phyloP scores from a whole-genome alignment of 805 yeast genomes.

The Nakazawaea peltata region DNA sequence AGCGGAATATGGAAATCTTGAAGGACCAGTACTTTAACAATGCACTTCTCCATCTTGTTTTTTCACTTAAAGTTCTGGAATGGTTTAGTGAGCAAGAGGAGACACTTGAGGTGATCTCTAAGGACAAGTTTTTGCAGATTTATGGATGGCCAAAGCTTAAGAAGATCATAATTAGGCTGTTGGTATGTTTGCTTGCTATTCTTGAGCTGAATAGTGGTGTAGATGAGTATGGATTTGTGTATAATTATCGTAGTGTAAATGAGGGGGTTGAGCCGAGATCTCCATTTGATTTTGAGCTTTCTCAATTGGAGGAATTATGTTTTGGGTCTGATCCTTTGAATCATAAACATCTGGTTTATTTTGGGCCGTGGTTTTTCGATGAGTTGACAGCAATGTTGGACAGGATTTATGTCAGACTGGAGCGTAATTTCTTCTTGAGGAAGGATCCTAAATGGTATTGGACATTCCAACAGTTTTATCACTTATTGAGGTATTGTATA shows the following conservation, averaged over 20 bases:
- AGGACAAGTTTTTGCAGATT: conserved; percentile 4
- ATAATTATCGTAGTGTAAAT: neutral
- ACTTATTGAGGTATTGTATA: conserved; percentile 2
- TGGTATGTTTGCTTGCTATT: neutral
- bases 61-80: conserved; percentile 4
- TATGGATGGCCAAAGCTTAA: conserved; percentile 1
- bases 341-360: neutral
- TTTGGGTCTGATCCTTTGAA: neutral
- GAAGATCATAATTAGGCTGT: conserved; percentile 3
- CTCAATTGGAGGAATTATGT: conserved; percentile 5
- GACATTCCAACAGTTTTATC: conserved; percentile 3
- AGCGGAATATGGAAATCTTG: neutral
- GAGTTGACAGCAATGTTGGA: neutral
- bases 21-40: conserved; percentile 1
- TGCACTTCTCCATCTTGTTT: conserved; percentile 1
- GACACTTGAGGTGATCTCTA: neutral
- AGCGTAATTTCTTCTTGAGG: neutral
- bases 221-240: conserved; percentile 1
- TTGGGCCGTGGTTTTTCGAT: neutral
- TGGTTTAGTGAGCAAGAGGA: conserved; percentile 1
- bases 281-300: neutral
- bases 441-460: conserved; percentile 7
- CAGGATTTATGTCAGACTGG: neutral
- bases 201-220: neutral
- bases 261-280: neutral